Percentiles rank a stretch among this genome's conserved stretches.
These are phyloP conservation scores for Nephelium lappaceum DNA, from an alignment of 345 rosid species.

Conservation along the genomic window DNA sequence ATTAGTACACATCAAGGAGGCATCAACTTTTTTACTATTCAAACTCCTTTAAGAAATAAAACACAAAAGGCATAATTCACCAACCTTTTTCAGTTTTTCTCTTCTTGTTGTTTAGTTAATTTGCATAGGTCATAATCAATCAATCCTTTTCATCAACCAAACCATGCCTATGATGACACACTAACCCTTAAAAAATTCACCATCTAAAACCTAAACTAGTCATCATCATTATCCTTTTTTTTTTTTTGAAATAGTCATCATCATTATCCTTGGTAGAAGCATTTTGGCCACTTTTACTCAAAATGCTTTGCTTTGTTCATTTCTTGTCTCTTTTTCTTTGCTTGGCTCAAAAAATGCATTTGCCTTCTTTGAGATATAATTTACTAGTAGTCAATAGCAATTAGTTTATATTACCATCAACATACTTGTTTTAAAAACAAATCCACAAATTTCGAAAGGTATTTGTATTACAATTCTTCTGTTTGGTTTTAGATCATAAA, in stretches of 20 bases:
- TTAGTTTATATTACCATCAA: background rate
- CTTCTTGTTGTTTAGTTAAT: background rate
- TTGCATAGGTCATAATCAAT: constrained; percentile 18
- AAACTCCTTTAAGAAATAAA: background rate
- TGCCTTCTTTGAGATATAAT: background rate
- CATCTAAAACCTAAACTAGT: background rate
- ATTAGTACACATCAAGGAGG: no score
- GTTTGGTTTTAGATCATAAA: no score
- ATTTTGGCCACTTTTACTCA: constrained; percentile 18
- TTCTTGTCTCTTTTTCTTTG: background rate
- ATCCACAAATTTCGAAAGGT: no score
- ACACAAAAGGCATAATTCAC: background rate
- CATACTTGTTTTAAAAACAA: background rate
- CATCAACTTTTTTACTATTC: background rate
- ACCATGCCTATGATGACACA: background rate
- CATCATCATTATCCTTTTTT: constrained; percentile 22
- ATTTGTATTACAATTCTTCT: no score
- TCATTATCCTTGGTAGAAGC: constrained; percentile 4
- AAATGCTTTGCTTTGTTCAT: background rate
- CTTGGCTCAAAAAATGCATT: background rate
- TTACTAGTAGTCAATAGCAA: background rate
- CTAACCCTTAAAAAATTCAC: background rate
- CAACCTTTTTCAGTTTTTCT: background rate
- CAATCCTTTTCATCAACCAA: constrained; percentile 14
- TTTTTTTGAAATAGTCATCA: no score